Conservation (phyloP, 768 basidiomycete species). For the Tylopilus subfusipes region DNA sequence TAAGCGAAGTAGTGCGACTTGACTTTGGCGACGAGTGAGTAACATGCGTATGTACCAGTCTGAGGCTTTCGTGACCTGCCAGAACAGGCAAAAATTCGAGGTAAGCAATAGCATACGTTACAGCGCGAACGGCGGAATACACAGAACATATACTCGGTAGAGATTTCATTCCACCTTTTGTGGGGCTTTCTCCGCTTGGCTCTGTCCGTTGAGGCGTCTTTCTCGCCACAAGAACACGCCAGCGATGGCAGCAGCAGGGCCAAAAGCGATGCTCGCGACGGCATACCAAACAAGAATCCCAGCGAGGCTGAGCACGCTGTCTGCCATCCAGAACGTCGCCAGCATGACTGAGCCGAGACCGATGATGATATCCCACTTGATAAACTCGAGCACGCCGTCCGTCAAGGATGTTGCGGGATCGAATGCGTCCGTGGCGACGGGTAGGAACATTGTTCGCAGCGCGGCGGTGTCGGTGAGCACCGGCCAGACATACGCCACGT, state of each 20-base stretch:
- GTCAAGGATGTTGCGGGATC: not conserved
- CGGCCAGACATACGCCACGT: constrained; percentile 27
- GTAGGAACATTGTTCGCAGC: constrained; percentile 15
- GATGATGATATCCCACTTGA: constrained; percentile 51
- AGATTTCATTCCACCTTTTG: not conserved
- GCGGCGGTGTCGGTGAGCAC: constrained; percentile 1
- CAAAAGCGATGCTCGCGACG: constrained; percentile 40
- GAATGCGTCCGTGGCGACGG: constrained; percentile 3
- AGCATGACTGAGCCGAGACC: constrained; percentile 39
- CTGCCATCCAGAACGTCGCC: constrained; percentile 48
- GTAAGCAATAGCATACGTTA: too few relatives aligned
- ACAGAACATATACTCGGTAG: too few relatives aligned
- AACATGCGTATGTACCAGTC: too few relatives aligned
- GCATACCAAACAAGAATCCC: constrained; percentile 42
- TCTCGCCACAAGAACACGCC: constrained; percentile 52
- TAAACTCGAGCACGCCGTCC: constrained; percentile 34
- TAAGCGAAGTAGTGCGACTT: too few relatives aligned
- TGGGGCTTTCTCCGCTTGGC: not conserved
- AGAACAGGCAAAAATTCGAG: too few relatives aligned
- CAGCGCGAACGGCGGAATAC: too few relatives aligned
- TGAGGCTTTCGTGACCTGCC: too few relatives aligned
- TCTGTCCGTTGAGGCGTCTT: constrained; percentile 24
- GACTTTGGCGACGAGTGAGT: too few relatives aligned
- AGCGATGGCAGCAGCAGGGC: constrained; percentile 50
- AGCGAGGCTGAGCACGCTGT: constrained; percentile 30